Conservation (phyloP, 106 monocot genomes). For the Platanthera guangdongensis region DNA sequence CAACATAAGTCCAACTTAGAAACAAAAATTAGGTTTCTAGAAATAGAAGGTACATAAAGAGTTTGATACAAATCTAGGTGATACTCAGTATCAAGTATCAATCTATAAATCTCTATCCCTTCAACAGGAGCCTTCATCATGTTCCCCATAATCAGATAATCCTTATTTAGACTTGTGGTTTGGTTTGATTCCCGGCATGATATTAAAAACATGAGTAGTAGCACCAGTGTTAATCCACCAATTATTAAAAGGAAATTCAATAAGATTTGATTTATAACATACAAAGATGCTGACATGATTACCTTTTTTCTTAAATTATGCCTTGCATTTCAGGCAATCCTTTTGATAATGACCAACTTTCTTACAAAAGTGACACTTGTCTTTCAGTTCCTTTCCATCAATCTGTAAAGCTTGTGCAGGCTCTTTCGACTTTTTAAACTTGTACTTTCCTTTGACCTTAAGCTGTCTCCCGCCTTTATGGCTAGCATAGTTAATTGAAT, state of each 20-base stretch:
- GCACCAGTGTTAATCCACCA: slow-evolving; percentile 8
- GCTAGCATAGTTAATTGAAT: neutral
- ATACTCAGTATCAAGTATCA: slow-evolving; percentile 1
- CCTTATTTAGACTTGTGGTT: slow-evolving; percentile 8
- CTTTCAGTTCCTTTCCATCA: neutral
- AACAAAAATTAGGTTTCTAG: neutral
- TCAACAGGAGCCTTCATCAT: neutral
- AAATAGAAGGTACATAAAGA: neutral
- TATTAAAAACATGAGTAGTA: slow-evolving; percentile 12
- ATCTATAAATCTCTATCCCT: slow-evolving; percentile 3
- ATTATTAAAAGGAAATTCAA: slow-evolving; percentile 15
- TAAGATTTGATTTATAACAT: slow-evolving; percentile 2
- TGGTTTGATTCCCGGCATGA: neutral
- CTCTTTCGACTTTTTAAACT: neutral
- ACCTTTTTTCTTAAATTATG: slow-evolving; percentile 13
- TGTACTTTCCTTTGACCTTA: neutral
- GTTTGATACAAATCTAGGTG: neutral
- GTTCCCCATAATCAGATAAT: neutral
- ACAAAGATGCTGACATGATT: neutral
- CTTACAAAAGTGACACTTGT: neutral
- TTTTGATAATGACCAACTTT: slow-evolving; percentile 8
- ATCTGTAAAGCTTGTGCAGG: neutral
- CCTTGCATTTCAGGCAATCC: slow-evolving; percentile 3
- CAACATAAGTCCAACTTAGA: neutral
- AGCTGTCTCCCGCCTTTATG: neutral